phyloP scores from a whole-genome alignment of 257 asterid genomes.

The Gentiana straminea region DNA sequence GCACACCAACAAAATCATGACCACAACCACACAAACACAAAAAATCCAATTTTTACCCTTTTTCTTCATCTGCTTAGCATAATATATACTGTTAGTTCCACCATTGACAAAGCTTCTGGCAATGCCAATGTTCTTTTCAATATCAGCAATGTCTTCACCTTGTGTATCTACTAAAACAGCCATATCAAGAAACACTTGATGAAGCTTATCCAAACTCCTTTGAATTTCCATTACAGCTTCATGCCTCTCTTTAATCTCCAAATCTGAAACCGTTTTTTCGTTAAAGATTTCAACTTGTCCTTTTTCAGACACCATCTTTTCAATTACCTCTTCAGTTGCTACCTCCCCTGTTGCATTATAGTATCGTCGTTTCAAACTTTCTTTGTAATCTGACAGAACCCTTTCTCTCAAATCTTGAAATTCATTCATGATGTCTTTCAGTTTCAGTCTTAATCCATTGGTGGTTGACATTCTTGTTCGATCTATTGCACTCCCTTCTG shows the following conservation, averaged over 20 bases:
- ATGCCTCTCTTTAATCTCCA: constrained; percentile 48
- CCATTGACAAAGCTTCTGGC: constrained; percentile 32
- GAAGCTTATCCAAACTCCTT: constrained; percentile 57
- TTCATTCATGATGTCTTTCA: constrained; percentile 57
- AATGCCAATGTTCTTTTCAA: constrained; percentile 56
- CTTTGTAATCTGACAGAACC: constrained; percentile 42
- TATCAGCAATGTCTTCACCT: constrained; percentile 63
- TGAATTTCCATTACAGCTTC: constrained; percentile 62
- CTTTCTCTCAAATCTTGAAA: constrained; percentile 56
- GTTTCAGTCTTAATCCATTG: constrained; percentile 47
- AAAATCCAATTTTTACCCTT: constrained; percentile 34
- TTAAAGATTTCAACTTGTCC: constrained; percentile 18
- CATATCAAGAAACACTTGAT: constrained; percentile 82
- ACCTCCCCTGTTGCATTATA: constrained; percentile 30
- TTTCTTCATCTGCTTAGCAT: constrained; percentile 42
- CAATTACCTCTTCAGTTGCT: constrained; percentile 47
- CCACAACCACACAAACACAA: constrained; percentile 46
- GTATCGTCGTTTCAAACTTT: constrained; percentile 43
- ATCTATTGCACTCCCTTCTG: constrained; percentile 45
- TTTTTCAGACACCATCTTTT: constrained; percentile 34
- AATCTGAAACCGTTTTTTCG: constrained; percentile 27
- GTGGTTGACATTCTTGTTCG: constrained; percentile 66
- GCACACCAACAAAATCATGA: constrained; percentile 50
- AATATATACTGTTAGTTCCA: constrained; percentile 51
- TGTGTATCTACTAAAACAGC: constrained; percentile 78